phyloP scores from a whole-genome alignment of 2,329 filamentous ascomycete genomes.

The Fusarium sulawesiense region DNA sequence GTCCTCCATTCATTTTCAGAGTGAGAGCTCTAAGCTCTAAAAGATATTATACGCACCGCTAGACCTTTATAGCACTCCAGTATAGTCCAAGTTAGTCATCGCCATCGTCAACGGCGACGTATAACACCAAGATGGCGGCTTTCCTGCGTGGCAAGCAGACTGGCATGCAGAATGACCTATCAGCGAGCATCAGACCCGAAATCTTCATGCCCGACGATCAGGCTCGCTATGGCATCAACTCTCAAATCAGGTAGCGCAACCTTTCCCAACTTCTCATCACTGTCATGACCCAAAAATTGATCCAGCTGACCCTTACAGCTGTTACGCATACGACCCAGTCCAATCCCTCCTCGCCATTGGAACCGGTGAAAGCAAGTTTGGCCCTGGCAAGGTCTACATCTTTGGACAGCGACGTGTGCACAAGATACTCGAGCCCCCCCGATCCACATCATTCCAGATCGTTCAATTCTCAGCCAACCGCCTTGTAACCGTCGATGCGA shows the following conservation, averaged over 20 bases:
- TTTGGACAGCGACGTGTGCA: constrained; percentile 85
- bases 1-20: background rate
- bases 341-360: constrained; percentile 94
- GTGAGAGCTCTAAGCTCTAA: constrained; percentile 27
- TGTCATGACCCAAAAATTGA: constrained; percentile 12
- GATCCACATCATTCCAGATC: constrained; percentile 78
- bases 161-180: constrained; percentile 91
- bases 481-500: constrained; percentile 84
- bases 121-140: constrained; percentile 73
- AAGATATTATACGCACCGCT: background rate
- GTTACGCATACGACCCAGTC: constrained; percentile 89
- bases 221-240: constrained; percentile 83
- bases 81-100: constrained; percentile 2
- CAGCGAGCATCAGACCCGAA: constrained; percentile 80
- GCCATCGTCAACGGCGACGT: constrained; percentile 19
- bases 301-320: constrained; percentile 59
- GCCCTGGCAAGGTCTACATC: constrained; percentile 87
- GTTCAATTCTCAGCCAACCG: constrained; percentile 89
- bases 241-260: constrained; percentile 68
- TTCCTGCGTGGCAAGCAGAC: constrained; percentile 94
- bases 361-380: constrained; percentile 87
- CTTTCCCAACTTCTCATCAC: constrained; percentile 5
- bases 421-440: constrained; percentile 76
- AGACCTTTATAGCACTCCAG: background rate
- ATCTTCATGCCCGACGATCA: constrained; percentile 88